Evolutionary conservation across 305 asterid genomes (phyloP).

Genomic region (Withania somnifera): DNA sequence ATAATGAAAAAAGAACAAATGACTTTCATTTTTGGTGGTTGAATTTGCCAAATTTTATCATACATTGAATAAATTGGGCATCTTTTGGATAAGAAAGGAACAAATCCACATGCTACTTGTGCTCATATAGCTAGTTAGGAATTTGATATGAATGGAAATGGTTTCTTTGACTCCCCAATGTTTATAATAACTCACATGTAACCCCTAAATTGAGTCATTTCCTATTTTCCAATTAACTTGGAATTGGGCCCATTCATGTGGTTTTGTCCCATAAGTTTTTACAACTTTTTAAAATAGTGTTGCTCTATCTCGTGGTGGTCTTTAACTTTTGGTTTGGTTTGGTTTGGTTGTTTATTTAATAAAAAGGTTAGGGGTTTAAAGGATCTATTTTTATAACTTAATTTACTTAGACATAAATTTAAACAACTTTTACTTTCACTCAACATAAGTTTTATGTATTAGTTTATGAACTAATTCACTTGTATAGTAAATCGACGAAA

Average conservation of each 20-base stretch:
- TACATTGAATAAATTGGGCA: not conserved
- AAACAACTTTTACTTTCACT: no score
- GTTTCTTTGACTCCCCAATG: not conserved
- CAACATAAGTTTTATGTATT: not conserved
- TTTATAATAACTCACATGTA: not conserved
- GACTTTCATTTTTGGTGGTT: not conserved
- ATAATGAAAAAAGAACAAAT: not conserved
- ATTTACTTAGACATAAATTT: no score
- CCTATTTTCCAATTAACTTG: no score
- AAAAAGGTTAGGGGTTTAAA: no score
- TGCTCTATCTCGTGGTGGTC: not conserved
- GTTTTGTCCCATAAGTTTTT: not conserved
- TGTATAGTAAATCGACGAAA: no score
- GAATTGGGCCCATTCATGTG: not conserved
- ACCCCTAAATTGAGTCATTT: not conserved
- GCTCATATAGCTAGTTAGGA: not conserved
- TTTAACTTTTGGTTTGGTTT: no score
- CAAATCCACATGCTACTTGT: constrained; percentile 5
- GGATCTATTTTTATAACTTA: no score
- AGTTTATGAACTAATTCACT: not conserved
- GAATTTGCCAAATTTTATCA: not conserved
- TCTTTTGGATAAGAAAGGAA: constrained; percentile 5
- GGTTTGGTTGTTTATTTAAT: no score
- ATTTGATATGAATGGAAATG: not conserved
- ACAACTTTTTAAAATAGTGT: not conserved